Base-by-base conservation (phyloP, 176 grass and related monocot genomes). In the Hyparrhenia diplandra region DNA sequence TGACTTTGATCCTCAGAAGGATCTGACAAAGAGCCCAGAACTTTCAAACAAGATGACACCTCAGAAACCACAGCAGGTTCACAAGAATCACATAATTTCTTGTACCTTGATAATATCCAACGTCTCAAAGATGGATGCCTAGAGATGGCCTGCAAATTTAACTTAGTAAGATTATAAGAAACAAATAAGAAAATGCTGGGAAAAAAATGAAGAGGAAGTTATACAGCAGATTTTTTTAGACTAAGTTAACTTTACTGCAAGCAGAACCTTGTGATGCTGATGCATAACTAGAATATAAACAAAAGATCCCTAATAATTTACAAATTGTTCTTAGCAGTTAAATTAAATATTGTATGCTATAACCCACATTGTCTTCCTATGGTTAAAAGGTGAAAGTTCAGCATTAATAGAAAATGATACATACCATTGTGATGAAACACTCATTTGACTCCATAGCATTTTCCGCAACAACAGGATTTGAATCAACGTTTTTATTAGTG, bases 371-470 rank as follows among this genome's bases (percentile, higher is more conserved):
- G 65, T 57, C 8, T 57, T 57, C 52, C 52, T 23, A 57, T 0
- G 8, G 74, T 23, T 27, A 32, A 54, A 85, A 89, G 69, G 81
- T 75, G 10, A 70, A 88, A 85, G 1, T 81, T 75, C 9, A 29
- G 46, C 76, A 69, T 52, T 21, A 83, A 69, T 32, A 84, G 18
- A 35, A 47, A 52, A 35, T 52, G 41, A 13, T 20, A 35, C 77
- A 81, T 98, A 98, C 95, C 95, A 94, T 92, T 90, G 73, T 74
- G 69, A 98, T 79, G 59, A 89, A 94, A 79, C 83, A 98, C 57
- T 89, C 86, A 58, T 87, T 83, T 75, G 86, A 84, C 49, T 87
- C 76, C 43, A 60, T 27, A 68, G 84, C 76, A 73, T 71, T 88
- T 80, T 47, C 52, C 69, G 68, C 76, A 80, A 71, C 18, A 78